Base-by-base conservation (phyloP, 768 basidiomycete species). In the Trametes cinnabarina region DNA sequence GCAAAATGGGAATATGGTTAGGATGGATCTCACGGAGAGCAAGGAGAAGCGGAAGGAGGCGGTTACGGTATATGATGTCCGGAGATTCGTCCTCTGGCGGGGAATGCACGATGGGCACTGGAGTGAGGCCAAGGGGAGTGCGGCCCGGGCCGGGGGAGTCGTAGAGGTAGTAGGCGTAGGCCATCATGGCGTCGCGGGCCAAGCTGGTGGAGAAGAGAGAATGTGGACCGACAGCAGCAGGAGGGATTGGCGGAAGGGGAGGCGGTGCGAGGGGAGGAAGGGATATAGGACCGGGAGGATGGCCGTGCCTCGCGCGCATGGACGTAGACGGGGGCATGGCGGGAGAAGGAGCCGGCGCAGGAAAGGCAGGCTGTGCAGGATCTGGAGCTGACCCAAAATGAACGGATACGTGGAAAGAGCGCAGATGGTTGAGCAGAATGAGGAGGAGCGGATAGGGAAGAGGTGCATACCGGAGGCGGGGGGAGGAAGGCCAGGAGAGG, bases 111-210 rank as follows among this genome's bases (percentile, higher is more conserved):
- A 60, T 52, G 35, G 58, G 50, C 25, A 60, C 41, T 19, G 62
- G 41, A n/a, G 62, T 63, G 23, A 60, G 63, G 41, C 60, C 52
- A 15, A 50, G 14, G 23, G 60, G 51, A 2, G 54, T 43, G 9
- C 15, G 9, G 20, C 28, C 41, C 3, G 48, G 56, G 10, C 52
- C 48, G 12, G 61, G 63, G 8, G 63, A 47, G 41, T 68, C 58
- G 57, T 72, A 74, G 17, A 73, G 57, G 40, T 65, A 67, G 61
- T 74, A 68, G 5, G 73, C 72, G 49, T 74, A 71, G 5, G 65
- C 55, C 44, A 74, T 61, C 23, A 73, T 60, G 22, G 72, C 68
- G 52, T 74, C 73, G 43, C 73, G 71, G n/a, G 67, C 68, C 11
- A 67, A 32, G 30, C 47, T 60, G 52, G 58, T 69, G 43, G 67